Evolutionary conservation across 2,329 filamentous ascomycete species (phyloP).

Genomic region (Balansia obtecta): DNA sequence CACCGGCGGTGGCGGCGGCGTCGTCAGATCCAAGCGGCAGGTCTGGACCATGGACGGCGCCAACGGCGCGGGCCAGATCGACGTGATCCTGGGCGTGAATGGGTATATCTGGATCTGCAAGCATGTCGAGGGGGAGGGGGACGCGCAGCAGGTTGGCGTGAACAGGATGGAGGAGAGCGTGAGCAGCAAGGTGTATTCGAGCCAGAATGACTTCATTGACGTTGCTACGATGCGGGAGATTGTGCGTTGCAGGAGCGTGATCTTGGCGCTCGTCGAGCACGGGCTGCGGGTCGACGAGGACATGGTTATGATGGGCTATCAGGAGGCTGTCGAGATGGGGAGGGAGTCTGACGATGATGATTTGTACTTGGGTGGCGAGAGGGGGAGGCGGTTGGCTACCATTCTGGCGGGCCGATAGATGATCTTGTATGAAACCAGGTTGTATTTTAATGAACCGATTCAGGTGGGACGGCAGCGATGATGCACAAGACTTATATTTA

Average conservation of each 20-base stretch:
- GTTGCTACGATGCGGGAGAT: slow-evolving; percentile 77
- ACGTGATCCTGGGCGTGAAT: slow-evolving; percentile 87
- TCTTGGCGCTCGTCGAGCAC: slow-evolving; percentile 70
- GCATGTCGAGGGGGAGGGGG: slow-evolving; percentile 53
- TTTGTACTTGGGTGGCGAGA: slow-evolving; percentile 47
- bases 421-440: no score
- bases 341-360: slow-evolving; percentile 47
- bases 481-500: neutral
- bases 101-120: slow-evolving; percentile 94
- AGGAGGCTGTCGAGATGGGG: slow-evolving; percentile 65
- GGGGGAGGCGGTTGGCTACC: slow-evolving; percentile 37
- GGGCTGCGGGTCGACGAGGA: slow-evolving; percentile 83
- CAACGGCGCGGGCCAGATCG: slow-evolving; percentile 52
- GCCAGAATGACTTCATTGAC: slow-evolving; percentile 80
- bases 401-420: slow-evolving; percentile 17
- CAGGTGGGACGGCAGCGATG: no score
- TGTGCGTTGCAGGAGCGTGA: slow-evolving; percentile 66
- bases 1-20: slow-evolving; percentile 73
- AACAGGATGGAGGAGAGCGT: slow-evolving; percentile 82
- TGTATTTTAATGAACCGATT: no score
- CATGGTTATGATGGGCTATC: slow-evolving; percentile 71
- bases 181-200: slow-evolving; percentile 78
- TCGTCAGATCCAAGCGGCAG: slow-evolving; percentile 74
- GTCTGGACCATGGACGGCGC: slow-evolving; percentile 65
- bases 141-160: slow-evolving; percentile 40